Conservation (phyloP, 257 asterid species). For the Solanum sitiens region DNA sequence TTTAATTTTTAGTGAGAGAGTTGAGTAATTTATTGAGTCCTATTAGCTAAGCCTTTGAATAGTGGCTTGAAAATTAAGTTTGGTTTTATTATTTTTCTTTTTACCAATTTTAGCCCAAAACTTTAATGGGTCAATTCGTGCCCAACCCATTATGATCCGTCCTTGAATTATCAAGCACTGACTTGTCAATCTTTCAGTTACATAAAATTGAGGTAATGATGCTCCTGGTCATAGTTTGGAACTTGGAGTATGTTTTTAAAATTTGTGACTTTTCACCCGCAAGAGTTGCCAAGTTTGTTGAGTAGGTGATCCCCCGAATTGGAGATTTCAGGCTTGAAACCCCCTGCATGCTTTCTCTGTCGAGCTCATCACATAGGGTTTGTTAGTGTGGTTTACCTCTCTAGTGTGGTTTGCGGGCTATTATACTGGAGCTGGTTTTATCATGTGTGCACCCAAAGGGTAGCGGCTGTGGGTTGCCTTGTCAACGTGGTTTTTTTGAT, state of each 20-base stretch:
- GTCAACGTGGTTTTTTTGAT: neutral
- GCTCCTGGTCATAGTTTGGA: neutral
- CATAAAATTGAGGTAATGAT: neutral
- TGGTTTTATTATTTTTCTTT: neutral
- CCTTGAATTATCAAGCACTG: neutral
- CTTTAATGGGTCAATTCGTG: neutral
- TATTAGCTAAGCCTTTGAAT: neutral
- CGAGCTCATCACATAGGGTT: neutral
- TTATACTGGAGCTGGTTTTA: neutral
- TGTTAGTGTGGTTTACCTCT: neutral
- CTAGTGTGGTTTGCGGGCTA: neutral
- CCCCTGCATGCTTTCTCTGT: neutral
- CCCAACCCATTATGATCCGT: neutral
- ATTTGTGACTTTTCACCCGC: neutral
- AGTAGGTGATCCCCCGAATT: neutral
- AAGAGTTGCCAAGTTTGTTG: neutral
- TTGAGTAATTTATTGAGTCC: neutral
- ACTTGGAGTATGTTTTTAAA: neutral
- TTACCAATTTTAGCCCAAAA: neutral
- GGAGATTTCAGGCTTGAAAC: neutral
- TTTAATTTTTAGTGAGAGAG: neutral
- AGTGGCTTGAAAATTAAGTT: neutral
- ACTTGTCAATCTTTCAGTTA: neutral
- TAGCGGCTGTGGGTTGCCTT: neutral
- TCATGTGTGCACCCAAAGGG: neutral